Conservation (phyloP, 1,284 basidiomycete species). For the Malassezia obtusa region DNA sequence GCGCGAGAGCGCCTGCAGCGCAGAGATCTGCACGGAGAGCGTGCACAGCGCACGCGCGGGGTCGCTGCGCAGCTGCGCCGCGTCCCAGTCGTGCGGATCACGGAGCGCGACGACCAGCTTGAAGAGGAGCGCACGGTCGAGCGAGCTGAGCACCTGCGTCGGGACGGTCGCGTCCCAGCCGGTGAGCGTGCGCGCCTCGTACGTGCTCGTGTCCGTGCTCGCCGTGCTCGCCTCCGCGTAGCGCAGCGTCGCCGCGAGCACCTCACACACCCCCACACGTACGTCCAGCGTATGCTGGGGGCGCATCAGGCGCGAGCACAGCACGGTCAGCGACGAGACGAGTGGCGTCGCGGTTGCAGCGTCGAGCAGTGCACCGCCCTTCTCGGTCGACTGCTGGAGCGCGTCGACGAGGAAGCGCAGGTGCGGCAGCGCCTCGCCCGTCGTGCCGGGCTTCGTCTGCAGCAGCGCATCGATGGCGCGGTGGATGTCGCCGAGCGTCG, state of each 20-base stretch:
- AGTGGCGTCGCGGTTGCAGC: conserved; percentile 5
- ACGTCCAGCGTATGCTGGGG: conserved; percentile 1
- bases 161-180: conserved; percentile 1
- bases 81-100: conserved; percentile 12
- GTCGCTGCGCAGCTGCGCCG: conserved; percentile 20
- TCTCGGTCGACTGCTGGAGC: not conserved
- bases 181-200: not conserved
- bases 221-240: conserved; percentile 10
- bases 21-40: conserved; percentile 30
- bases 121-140: conserved; percentile 37
- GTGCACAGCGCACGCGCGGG: conserved; percentile 15
- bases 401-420: not conserved
- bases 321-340: conserved; percentile 11
- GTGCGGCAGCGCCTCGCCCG: not conserved
- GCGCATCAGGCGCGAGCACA: conserved; percentile 12
- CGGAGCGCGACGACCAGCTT: conserved; percentile 28
- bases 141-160: conserved; percentile 6
- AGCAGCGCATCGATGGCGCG: conserved; percentile 7
- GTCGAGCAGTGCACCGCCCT: not conserved
- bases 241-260: conserved; percentile 7
- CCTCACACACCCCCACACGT: conserved; percentile 8
- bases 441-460: not conserved
- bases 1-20: conserved; percentile 37
- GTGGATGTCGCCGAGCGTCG: conserved; percentile 1
- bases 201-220: not conserved